Conservation (phyloP, 306 rosid species). For the Cicer pinnatifidum region DNA sequence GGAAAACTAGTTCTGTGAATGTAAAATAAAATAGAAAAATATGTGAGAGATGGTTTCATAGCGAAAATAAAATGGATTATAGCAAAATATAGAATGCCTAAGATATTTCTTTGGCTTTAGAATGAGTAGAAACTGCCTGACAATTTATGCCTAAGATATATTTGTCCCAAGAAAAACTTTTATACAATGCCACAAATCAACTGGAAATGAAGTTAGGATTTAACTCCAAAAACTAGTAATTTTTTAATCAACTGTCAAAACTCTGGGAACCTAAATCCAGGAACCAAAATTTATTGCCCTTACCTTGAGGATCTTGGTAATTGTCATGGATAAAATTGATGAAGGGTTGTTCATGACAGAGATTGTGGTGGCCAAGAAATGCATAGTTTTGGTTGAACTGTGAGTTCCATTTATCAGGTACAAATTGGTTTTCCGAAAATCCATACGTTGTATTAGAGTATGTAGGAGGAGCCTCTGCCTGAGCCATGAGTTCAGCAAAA, state of each 20-base stretch:
- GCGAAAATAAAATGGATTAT: neutral
- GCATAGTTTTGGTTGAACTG: constrained; percentile 21
- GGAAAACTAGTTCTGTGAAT: constrained; percentile 28
- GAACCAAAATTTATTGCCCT: constrained; percentile 21
- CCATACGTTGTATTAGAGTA: constrained; percentile 2
- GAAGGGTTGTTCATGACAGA: neutral
- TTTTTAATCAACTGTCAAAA: neutral
- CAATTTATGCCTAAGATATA: too few relatives aligned
- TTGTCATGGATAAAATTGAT: neutral
- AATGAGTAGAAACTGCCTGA: too few relatives aligned
- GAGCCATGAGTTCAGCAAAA: constrained; percentile 44
- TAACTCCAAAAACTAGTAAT: neutral
- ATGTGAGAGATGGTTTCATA: constrained; percentile 8
- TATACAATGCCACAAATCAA: neutral
- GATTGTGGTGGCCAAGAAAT: neutral
- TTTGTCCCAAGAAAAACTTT: neutral
- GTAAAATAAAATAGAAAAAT: too few relatives aligned
- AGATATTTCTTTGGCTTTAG: neutral
- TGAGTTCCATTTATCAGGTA: constrained; percentile 7
- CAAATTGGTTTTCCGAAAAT: constrained; percentile 16
- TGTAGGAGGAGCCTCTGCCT: constrained; percentile 23
- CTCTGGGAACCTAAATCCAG: neutral
- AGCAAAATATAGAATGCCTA: neutral
- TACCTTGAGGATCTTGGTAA: constrained; percentile 46
- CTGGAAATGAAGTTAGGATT: neutral